Conservation (phyloP, 1,284 basidiomycete species). For the Trichosporon sp. region DNA sequence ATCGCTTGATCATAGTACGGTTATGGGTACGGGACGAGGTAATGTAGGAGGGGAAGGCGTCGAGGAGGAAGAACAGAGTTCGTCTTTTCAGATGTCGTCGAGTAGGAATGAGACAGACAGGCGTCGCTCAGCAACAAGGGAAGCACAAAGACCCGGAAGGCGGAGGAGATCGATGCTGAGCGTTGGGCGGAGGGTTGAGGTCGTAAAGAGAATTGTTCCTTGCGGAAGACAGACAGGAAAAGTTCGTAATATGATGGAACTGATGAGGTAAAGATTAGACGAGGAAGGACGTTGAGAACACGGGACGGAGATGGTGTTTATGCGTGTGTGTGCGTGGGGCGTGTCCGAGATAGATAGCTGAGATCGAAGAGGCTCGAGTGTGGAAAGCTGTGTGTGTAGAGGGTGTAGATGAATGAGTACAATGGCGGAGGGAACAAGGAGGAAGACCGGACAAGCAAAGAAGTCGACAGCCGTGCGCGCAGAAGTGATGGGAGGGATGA, state of each 20-base stretch:
- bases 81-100: not conserved
- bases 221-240: not conserved
- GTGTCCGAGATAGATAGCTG: not conserved
- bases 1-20: constrained; percentile 7
- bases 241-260: not conserved
- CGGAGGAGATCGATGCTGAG: not conserved
- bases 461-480: not conserved
- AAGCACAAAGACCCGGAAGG: not conserved
- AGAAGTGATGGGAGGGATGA: not conserved
- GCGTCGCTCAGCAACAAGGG: not conserved
- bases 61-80: not conserved
- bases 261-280: not conserved
- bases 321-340: not conserved
- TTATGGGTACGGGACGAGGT: not conserved
- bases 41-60: not conserved
- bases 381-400: not conserved
- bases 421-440: not conserved
- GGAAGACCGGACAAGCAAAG: not conserved
- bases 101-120: not conserved
- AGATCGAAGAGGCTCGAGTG: not conserved
- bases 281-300: not conserved
- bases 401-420: not conserved
- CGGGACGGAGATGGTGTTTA: not conserved
- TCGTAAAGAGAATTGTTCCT: not conserved
- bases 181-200: not conserved